A percentile compares a stretch with the other conserved stretches of the same genome.
phyloP scores from a whole-genome alignment of 495 filamentous ascomycete species.

The Penicillium waksmanii region DNA sequence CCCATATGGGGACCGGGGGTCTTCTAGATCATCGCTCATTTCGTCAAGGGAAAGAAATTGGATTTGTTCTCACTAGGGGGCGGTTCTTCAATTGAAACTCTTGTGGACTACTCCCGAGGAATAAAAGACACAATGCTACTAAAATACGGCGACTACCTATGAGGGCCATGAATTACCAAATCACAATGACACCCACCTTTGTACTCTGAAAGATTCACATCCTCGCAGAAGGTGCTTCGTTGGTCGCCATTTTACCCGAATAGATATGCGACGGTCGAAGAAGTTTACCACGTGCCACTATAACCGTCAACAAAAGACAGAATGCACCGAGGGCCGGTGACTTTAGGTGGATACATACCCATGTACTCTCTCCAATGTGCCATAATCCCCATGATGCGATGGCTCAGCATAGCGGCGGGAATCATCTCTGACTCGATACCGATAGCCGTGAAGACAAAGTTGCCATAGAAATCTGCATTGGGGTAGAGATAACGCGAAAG shows the following conservation, averaged over 20 bases:
- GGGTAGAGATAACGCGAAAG: slow-evolving; percentile 49
- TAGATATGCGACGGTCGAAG: slow-evolving; percentile 39
- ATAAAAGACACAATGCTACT: too few relatives aligned
- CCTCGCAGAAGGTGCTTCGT: slow-evolving; percentile 1
- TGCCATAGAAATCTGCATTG: slow-evolving; percentile 62
- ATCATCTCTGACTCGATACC: slow-evolving; percentile 39
- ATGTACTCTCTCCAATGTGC: slow-evolving; percentile 50
- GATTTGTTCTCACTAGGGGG: neutral
- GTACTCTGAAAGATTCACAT: slow-evolving; percentile 12
- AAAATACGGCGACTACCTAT: too few relatives aligned
- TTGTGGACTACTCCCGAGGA: neutral
- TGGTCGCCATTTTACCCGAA: slow-evolving; percentile 19
- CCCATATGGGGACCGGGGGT: neutral
- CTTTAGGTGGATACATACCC: slow-evolving; percentile 28
- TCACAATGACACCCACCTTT: too few relatives aligned
- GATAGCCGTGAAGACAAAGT: slow-evolving; percentile 58
- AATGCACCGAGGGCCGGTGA: slow-evolving; percentile 16
- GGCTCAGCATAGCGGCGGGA: slow-evolving; percentile 38
- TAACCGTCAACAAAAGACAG: neutral
- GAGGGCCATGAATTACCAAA: too few relatives aligned
- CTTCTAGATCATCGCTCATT: neutral
- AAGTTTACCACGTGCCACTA: slow-evolving; percentile 38
- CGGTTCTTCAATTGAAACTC: neutral
- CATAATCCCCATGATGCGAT: slow-evolving; percentile 44
- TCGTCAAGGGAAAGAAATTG: neutral